Base-by-base conservation (phyloP, 495 filamentous ascomycete species). In the Penicillium cataractarum region DNA sequence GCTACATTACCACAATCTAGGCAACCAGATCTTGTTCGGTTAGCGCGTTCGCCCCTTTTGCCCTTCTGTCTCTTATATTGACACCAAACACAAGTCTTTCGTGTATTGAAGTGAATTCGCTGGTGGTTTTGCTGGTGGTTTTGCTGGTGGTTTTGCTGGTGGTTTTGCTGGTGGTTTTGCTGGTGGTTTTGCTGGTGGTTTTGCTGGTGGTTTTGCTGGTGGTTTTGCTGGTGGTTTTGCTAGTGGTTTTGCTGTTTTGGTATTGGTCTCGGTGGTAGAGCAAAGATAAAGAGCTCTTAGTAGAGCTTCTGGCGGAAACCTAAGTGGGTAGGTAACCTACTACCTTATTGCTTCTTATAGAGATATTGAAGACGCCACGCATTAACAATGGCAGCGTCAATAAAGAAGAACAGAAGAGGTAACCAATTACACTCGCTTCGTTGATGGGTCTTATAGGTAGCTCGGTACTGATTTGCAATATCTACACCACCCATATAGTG, bases 401-500 rank as follows among this genome's bases (percentile, higher is more conserved):
- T 6, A 21, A 48, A 48, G 44, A 48, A 48, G n/a, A 48, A 48
- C 4, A 48, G 44, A 48, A 48, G 44, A 6, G 44, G 44, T 1
- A 48, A 22, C 44, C 9, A 48, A 48, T 21, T 48, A 22, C 44
- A n/a, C 10, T 22, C 17, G n/a, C 13, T 22, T 13, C 13, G 7
- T 26, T 13, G 44, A 22, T 48, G 44, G 22, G 9, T 48, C 10
- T 48, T n/a, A 22, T 48, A 48, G 8, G 44, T 10, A 48, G n/a
- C n/a, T 44, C 44, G 6, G 17, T 24, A 22, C 5, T 48, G 44
- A 48, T 48, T 48, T 21, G 44, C 22, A 21, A 12, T 48, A 48
- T 26, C 44, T 21, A 48, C 44, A 8, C 44, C n/a, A 22, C n/a
- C n/a, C n/a, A 48, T 24, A 48, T 48, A 48, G 44, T 48, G 44